Evolutionary conservation across 208 protist species (phyloP), one percentile per base, ranked within the genome.

Genomic region (Vickermania spadyakhi): DNA sequence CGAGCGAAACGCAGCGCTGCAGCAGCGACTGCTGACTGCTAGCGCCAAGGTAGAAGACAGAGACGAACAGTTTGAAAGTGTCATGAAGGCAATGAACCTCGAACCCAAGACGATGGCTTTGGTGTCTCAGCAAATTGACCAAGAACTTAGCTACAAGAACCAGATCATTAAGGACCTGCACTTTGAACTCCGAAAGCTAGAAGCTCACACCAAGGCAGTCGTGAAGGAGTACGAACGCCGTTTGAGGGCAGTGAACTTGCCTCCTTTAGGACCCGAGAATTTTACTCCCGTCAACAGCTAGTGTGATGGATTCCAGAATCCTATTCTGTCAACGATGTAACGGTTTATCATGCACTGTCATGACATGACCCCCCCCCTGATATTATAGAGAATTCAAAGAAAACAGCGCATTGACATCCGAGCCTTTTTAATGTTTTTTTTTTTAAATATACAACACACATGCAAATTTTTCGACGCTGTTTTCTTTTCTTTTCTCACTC

Each of bases 131-230:
- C 74, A 94, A 72, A 83, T 98, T 22, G 96, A 99, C 58, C 70
- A 83, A 28, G 79, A 95, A 31, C 75, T 99, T 41, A 80, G 85
- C 41, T 70, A 68, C 13, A 97, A 97, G 73, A 98, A 98, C 77
- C 90, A 90, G 53, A 68, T 84, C 45, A 97, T 98, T 65, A 90
- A 96, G 69, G 94, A 98, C 55, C 71, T 99, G 28, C 84, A 97
- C 68, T 98, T 97, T 81, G 96, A 99, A 76, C 75, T 98, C 56
- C 74, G 76, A 56, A 90, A 90, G 64, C 45, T 81, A 60, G 83
- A 91, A 62, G 73, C 77, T 60, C 58, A 73, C 42, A 60, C 72
- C 23, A 78, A 84, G 28, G 75, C 77, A 3, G 81, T 90, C 27
- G 50, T 90, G 23, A 42, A 71, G 41, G 85, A 91, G 70, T 88